A percentile compares a stretch with the other conserved stretches of the same genome.
Evolutionary conservation across 2,329 filamentous ascomycete genomes (phyloP).

Genomic region (Drechmeria coniospora): DNA sequence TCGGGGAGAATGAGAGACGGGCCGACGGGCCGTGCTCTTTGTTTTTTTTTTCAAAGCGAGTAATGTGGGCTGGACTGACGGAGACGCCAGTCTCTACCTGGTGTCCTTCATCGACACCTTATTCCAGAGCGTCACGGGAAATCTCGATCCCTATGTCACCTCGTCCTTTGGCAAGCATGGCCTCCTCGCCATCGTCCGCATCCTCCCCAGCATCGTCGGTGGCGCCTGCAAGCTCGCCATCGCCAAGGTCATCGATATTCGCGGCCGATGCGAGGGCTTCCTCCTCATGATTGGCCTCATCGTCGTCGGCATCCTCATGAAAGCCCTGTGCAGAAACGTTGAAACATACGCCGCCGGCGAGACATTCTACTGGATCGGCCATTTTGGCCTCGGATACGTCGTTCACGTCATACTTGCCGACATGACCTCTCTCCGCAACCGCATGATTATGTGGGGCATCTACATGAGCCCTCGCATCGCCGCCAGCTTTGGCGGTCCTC

Average conservation of each 20-base stretch:
- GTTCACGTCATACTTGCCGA: conserved; percentile 27
- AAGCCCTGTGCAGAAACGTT: conserved; percentile 42
- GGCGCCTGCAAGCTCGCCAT: conserved; percentile 23
- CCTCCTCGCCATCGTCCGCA: conserved; percentile 44
- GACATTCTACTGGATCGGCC: conserved; percentile 49
- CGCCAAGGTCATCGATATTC: conserved; percentile 33
- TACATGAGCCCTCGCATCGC: conserved; percentile 28
- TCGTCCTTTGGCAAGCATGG: conserved; percentile 50
- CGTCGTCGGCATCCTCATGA: conserved; percentile 43
- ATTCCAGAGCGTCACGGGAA: conserved; percentile 22
- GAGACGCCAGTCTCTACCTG: conserved; percentile 19
- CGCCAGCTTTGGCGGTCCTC: conserved; percentile 27
- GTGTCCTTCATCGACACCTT: conserved; percentile 22
- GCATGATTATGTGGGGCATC: conserved; percentile 25
- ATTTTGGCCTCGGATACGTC: conserved; percentile 23
- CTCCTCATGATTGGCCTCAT: conserved; percentile 24
- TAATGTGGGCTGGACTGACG: neutral
- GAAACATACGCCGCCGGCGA: conserved; percentile 44
- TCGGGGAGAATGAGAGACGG: no score
- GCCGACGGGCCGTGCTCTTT: no score
- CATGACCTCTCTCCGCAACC: conserved; percentile 25
- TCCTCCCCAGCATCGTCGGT: conserved; percentile 35
- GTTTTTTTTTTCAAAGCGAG: no score
- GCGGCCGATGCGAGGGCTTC: conserved; percentile 32
- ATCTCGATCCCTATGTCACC: conserved; percentile 48